Evolutionary conservation across 495 filamentous ascomycete species (phyloP), one percentile per base, ranked within the genome.

Genomic region (Penicillium tannophilum): DNA sequence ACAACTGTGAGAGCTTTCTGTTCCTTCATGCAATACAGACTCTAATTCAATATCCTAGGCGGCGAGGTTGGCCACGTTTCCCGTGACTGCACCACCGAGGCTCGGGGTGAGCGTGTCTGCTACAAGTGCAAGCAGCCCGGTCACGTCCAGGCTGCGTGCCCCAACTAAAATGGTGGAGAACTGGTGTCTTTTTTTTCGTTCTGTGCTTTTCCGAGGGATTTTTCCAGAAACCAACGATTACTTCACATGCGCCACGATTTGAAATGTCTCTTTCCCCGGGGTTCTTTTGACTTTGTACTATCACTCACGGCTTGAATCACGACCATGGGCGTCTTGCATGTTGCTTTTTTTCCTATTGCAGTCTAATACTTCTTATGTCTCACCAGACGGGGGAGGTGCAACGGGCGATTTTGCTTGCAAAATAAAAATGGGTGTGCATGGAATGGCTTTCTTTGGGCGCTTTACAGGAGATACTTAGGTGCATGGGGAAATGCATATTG

Each of bases 111-210:
- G 83, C 91, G 95, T 66, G 92, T 93, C 69, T 98, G 94, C 87
- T 98, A 98, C 82, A 94, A 93, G 79, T 98, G 94, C 91, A 95
- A 97, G 84, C 90, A 97, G 79, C 88, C 92, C 57, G 94, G 94
- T 67, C 94, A 98, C 80, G 86, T 98, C 69, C 94, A 97, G 84
- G 84, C 91, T 57, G 83, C 88, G 63, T 98, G 94, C 86, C 88
- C 92, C 58, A 36, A 49, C 75, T 88, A 82, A 73, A 56, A 46
- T 36, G 41, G 26, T 64, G 45, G 51, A 54, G 23, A 47, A 35
- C 49, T 50, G 36, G 55, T 47, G 55, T 61, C 52, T 54, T 52
- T 57, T 60, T 49, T 50, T 41, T 54, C 52, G 48, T 59, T 46
- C 12, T 59, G 19, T 57, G 14, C 49, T 59, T 60, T 58, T 35